These are phyloP conservation scores for Golubevia sp. DNA, from an alignment of 1,284 basidiomycete genomes.

Conservation along the genomic window DNA sequence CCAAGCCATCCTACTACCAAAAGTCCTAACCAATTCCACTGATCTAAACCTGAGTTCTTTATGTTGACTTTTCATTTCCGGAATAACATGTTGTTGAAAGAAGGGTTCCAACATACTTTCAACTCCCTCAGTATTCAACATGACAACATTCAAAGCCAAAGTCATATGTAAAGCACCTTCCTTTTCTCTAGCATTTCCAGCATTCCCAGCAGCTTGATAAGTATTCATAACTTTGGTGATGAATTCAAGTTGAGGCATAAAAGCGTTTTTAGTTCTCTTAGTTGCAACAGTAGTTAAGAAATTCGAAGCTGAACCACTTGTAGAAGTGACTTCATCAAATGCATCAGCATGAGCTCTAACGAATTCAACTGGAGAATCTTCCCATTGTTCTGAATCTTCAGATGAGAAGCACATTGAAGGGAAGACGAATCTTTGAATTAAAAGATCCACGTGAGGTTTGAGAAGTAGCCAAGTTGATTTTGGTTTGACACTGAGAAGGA, in stretches of 20 bases:
- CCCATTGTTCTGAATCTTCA: constrained; percentile 54
- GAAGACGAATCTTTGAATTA: constrained; percentile 52
- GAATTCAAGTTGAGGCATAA: constrained; percentile 51
- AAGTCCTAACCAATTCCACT: constrained; percentile 14
- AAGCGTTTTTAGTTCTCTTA: constrained; percentile 51
- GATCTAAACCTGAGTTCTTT: constrained; percentile 51
- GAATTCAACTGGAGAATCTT: constrained; percentile 53
- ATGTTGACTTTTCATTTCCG: constrained; percentile 42
- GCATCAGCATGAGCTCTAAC: constrained; percentile 48
- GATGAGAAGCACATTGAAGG: constrained; percentile 50
- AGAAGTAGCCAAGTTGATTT: constrained; percentile 54
- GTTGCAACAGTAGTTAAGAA: constrained; percentile 28
- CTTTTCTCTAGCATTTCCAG: constrained; percentile 37
- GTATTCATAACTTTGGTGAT: constrained; percentile 45
- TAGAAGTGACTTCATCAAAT: constrained; percentile 46
- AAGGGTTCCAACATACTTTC: constrained; percentile 44
- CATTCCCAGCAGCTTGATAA: neutral
- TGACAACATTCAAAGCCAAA: constrained; percentile 38
- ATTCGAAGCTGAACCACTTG: constrained; percentile 29
- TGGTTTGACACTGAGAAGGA: constrained; percentile 33
- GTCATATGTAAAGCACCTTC: constrained; percentile 53
- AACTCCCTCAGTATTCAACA: constrained; percentile 47
- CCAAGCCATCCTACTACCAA: too few species aligned
- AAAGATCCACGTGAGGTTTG: constrained; percentile 46
- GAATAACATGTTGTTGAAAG: constrained; percentile 50